These are phyloP conservation scores for Tephrocybe sp. DNA, from an alignment of 768 basidiomycete genomes.

Conservation along the genomic window DNA sequence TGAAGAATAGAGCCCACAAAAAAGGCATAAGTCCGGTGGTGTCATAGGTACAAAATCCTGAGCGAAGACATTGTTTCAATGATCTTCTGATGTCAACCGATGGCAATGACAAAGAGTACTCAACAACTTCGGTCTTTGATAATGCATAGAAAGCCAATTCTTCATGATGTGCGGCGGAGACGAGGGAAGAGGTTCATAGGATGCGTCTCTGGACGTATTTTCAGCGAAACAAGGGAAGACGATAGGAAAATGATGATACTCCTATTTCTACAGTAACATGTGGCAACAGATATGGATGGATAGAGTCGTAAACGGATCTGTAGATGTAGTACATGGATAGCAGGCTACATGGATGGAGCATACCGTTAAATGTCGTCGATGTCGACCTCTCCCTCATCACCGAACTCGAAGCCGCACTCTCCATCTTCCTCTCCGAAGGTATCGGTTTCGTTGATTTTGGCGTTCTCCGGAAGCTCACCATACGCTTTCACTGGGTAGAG, in stretches of 20 bases:
- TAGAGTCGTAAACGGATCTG: constrained; percentile 10
- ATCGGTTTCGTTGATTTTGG: constrained; percentile 97
- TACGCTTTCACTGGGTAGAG: constrained; percentile 81
- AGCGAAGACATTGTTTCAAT: neutral
- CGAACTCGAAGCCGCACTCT: constrained; percentile 89
- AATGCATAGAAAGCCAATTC: too few relatives aligned
- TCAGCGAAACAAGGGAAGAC: neutral
- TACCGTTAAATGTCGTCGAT: constrained; percentile 79
- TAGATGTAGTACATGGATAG: constrained; percentile 10
- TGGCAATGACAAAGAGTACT: too few relatives aligned
- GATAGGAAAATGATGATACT: neutral
- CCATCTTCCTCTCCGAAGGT: constrained; percentile 89
- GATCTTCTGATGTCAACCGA: too few relatives aligned
- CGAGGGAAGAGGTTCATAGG: too few relatives aligned
- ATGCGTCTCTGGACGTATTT: too few relatives aligned
- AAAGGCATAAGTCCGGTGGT: too few relatives aligned
- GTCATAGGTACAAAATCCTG: too few relatives aligned
- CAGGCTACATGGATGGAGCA: constrained; percentile 3
- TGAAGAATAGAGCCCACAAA: too few relatives aligned
- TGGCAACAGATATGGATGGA: constrained; percentile 11
- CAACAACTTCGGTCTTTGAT: too few relatives aligned
- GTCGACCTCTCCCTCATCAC: constrained; percentile 85
- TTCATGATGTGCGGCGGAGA: too few relatives aligned
- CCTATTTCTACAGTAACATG: constrained; percentile 16
- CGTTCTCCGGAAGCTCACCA: constrained; percentile 94